Base-by-base conservation (phyloP, 352 stramenopile species). In the Phytophthora citrophthora region DNA sequence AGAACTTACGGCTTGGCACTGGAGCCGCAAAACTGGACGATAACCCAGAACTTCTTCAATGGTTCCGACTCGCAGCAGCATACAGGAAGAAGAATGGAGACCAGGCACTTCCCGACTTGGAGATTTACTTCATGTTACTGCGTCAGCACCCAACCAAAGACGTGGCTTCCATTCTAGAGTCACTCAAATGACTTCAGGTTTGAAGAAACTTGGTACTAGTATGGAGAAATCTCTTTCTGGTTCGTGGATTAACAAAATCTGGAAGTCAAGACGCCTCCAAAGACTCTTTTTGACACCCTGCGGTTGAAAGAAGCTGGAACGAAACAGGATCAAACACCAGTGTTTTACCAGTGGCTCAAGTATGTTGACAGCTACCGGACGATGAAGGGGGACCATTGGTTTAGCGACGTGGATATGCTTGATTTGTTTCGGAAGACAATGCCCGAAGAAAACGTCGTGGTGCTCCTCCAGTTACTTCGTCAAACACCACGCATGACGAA, bases 21-120 rank as follows among this genome's bases (percentile, higher is more conserved):
- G 29, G 29, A 18, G 29, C 13, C 1, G 9, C 12, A 2, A 61
- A 54, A 20, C 43, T 61, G 1, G 31, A 46, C n/a, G 31, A 46
- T 1, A 61, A 61, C 11, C 54, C 41, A 20, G 23, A 15, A 5
- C 41, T 60, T 7, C 16, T 60, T 0, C 40, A 51, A 27, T 52
- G 38, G 39, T 26, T 50, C 6, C 29, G 49, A 9, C 44, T 39
- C 23, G 23, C 29, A 2, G 20, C 26, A 5, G 45, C 15, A 11
- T 54, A 54, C 31, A 23, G 15, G 9, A 16, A 13, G n/a, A 31
- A 44, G 11, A 51, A 44, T 5, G 26, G 47, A 29, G 11, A 47
- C 7, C 4, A 18, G 27, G 11, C 1, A n/a, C 44, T 46, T 32
- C 41, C 43, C 7, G 31, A 54, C 20, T 18, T 41, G 13, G 36